Evolutionary conservation across 108 stramenopile species (phyloP).

Genomic region (Craspedostauros australis): DNA sequence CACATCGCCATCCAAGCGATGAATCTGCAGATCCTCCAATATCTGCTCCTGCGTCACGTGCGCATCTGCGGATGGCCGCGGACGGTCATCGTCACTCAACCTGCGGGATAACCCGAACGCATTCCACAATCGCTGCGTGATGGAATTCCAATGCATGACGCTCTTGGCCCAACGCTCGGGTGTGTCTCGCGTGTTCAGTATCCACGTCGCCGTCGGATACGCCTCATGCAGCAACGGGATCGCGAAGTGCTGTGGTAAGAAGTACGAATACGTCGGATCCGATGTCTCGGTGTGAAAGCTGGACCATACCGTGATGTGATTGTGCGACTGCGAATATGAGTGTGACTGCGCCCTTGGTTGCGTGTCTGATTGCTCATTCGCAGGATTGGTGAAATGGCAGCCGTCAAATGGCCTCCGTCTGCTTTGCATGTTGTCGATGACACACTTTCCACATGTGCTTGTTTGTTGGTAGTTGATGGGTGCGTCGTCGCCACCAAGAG

Average conservation of each 20-base stretch:
- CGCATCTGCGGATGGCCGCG: background rate
- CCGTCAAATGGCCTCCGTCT: slow-evolving; percentile 2
- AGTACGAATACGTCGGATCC: slow-evolving; percentile 7
- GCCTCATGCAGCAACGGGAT: slow-evolving; percentile 22
- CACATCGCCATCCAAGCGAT: slow-evolving; percentile 1
- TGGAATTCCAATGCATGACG: slow-evolving; percentile 26
- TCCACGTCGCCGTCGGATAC: slow-evolving; percentile 29
- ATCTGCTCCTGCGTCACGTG: background rate
- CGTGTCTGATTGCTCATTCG: no score
- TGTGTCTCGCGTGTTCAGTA: slow-evolving; percentile 12
- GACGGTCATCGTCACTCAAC: no score
- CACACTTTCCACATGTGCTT: slow-evolving; percentile 22
- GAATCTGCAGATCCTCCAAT: slow-evolving; percentile 1
- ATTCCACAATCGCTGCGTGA: slow-evolving; percentile 14
- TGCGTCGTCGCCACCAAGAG: no score
- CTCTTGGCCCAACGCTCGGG: slow-evolving; percentile 21
- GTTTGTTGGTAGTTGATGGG: no score
- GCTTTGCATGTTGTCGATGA: slow-evolving; percentile 15
- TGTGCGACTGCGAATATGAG: no score
- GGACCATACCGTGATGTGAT: no score
- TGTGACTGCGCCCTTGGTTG: no score
- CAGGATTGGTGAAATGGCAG: no score
- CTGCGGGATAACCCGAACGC: slow-evolving; percentile 18
- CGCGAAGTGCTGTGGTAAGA: slow-evolving; percentile 37
- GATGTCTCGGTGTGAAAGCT: slow-evolving; percentile 23